These are phyloP conservation scores for Litchi chinensis DNA, from an alignment of 345 rosid genomes.

Conservation along the genomic window DNA sequence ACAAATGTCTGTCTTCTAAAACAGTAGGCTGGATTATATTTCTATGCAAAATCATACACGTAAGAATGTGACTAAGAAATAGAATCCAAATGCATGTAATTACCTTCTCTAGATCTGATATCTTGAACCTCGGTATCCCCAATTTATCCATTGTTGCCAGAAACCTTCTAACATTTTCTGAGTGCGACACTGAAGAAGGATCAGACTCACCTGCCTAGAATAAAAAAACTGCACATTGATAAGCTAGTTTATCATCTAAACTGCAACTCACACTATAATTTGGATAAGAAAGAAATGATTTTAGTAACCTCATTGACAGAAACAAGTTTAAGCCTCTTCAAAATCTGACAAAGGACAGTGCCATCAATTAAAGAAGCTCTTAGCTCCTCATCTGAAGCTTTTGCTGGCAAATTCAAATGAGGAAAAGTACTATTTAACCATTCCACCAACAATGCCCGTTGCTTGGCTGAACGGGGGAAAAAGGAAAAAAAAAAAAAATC, in stretches of 20 bases:
- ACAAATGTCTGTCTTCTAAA: not conserved
- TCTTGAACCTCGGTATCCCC: slow-evolving; percentile 67
- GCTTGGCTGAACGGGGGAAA: slow-evolving; percentile 36
- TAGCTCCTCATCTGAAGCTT: slow-evolving; percentile 56
- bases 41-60: not conserved
- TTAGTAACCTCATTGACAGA: slow-evolving; percentile 47
- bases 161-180: slow-evolving; percentile 59
- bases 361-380: slow-evolving; percentile 51
- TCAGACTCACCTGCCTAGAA: slow-evolving; percentile 51
- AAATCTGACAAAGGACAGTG: slow-evolving; percentile 40
- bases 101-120: slow-evolving; percentile 84
- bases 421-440: slow-evolving; percentile 54
- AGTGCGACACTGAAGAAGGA: slow-evolving; percentile 31
- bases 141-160: slow-evolving; percentile 61
- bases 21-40: not conserved
- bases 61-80: not conserved
- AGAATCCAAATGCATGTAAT: slow-evolving; percentile 2
- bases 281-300: not conserved
- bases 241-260: slow-evolving; percentile 15
- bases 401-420: slow-evolving; percentile 35
- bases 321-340: slow-evolving; percentile 47
- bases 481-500: not conserved
- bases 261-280: not conserved
- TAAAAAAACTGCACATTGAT: slow-evolving; percentile 20
- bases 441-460: slow-evolving; percentile 40